Percentiles rank a stretch among this genome's conserved stretches.
These are phyloP conservation scores for Ammopiptanthus mongolicus DNA, from an alignment of 306 rosid species.

Conservation along the genomic window DNA sequence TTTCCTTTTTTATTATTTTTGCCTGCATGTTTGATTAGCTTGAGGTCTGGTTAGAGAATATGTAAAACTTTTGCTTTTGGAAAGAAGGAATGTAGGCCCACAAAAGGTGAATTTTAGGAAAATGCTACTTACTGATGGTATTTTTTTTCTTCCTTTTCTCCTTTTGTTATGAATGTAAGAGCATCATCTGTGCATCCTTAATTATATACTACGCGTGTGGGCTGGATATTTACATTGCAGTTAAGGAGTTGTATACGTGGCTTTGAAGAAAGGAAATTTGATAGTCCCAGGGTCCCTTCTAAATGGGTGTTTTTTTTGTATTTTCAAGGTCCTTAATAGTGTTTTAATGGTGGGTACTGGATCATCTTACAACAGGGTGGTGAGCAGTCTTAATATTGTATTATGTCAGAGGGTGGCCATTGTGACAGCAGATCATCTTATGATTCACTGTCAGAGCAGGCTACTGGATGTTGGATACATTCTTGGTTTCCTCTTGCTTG, in stretches of 20 bases:
- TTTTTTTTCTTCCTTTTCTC: background rate
- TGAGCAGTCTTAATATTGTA: constrained; percentile 45
- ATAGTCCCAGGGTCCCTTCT: constrained; percentile 49
- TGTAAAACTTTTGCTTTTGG: background rate
- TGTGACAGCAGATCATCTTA: constrained; percentile 55
- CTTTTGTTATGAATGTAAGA: background rate
- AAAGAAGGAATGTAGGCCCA: constrained; percentile 6
- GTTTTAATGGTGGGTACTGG: constrained; percentile 59
- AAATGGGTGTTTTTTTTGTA: constrained; percentile 26
- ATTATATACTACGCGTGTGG: constrained; percentile 14
- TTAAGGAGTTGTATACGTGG: constrained; percentile 18
- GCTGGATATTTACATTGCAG: constrained; percentile 14
- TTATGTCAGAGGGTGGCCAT: constrained; percentile 54
- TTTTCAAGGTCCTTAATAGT: constrained; percentile 40
- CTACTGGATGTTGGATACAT: constrained; percentile 45
- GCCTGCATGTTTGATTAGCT: background rate
- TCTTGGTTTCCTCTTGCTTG: constrained; percentile 65
- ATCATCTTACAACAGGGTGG: constrained; percentile 65
- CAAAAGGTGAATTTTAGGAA: background rate
- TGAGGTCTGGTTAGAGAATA: background rate
- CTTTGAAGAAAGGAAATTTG: constrained; percentile 39
- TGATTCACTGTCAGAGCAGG: constrained; percentile 50
- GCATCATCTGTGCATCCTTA: constrained; percentile 15
- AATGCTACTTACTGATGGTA: background rate
- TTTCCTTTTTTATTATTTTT: background rate